Evolutionary conservation across 192 early-diverging fungal genomes (phyloP).

Genomic region (Spizellomyces punctatus): DNA sequence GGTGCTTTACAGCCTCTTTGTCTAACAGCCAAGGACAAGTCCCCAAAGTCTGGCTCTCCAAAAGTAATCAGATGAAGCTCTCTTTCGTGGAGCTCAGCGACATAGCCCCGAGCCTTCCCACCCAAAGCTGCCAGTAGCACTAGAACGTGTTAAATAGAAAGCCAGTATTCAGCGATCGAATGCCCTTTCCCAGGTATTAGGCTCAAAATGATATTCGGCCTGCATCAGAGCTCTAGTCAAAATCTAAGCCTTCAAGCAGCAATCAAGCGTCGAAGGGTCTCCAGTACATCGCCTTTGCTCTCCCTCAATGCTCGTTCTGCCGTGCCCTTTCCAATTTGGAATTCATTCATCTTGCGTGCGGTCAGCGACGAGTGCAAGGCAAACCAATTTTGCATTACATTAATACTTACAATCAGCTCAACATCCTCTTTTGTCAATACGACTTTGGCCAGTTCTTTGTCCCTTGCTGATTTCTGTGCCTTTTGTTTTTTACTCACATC

Average conservation of each 20-base stretch:
- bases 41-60: too few relatives aligned
- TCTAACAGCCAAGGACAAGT: too few relatives aligned
- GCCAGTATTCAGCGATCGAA: too few relatives aligned
- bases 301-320: constrained; percentile 55
- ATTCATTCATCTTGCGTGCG: constrained; percentile 47
- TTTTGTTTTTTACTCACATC: constrained; percentile 51
- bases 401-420: constrained; percentile 50
- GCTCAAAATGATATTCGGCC: too few relatives aligned
- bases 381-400: constrained; percentile 5
- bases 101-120: too few relatives aligned
- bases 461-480: constrained; percentile 35
- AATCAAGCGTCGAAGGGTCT: constrained; percentile 35
- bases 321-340: constrained; percentile 47
- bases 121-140: too few relatives aligned
- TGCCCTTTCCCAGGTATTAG: too few relatives aligned
- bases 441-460: constrained; percentile 51
- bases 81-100: too few relatives aligned
- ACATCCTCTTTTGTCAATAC: constrained; percentile 54
- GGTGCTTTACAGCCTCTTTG: too few relatives aligned
- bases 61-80: too few relatives aligned
- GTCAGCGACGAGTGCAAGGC: background rate
- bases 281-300: constrained; percentile 48
- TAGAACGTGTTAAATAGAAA: too few relatives aligned
- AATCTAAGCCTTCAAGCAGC: background rate
- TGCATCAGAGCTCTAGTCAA: too few relatives aligned